These are phyloP conservation scores for Diaporthe velutina DNA, from an alignment of 2,329 filamentous ascomycete species.

Conservation along the genomic window DNA sequence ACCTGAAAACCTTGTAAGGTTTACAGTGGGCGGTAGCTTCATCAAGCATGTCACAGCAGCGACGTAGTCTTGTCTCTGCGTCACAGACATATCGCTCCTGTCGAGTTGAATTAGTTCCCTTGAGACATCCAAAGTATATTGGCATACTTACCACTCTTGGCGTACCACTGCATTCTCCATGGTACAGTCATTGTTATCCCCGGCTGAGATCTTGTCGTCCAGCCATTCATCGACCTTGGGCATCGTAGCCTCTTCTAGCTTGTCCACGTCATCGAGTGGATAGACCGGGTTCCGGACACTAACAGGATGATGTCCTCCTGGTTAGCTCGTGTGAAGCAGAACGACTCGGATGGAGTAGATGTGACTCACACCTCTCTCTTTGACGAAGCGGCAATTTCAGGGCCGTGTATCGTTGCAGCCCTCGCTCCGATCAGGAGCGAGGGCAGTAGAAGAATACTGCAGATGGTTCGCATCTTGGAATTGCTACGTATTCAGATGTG, in stretches of 20 bases:
- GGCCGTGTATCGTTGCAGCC: background rate
- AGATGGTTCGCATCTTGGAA: background rate
- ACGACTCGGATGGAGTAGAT: background rate
- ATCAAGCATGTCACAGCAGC: conserved; percentile 46
- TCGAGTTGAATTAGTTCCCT: background rate
- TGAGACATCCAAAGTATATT: background rate
- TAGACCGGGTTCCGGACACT: conserved; percentile 44
- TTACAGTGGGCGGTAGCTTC: conserved; percentile 43
- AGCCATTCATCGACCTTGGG: conserved; percentile 46
- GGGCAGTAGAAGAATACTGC: background rate
- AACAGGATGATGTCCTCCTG: no score
- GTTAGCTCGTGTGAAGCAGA: background rate
- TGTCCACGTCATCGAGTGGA: conserved; percentile 47
- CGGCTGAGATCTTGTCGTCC: conserved; percentile 42
- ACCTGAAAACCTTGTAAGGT: conserved; percentile 45
- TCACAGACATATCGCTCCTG: conserved; percentile 42
- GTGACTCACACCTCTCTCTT: background rate
- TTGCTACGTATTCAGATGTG: background rate
- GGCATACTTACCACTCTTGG: background rate
- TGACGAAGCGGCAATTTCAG: background rate
- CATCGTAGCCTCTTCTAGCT: conserved; percentile 45
- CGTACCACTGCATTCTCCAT: background rate
- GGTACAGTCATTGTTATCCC: conserved; percentile 9
- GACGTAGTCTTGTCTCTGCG: conserved; percentile 45
- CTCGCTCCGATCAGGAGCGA: background rate